Conservation (phyloP, 2,329 filamentous ascomycete species). For the Uncinocarpus reesii region DNA sequence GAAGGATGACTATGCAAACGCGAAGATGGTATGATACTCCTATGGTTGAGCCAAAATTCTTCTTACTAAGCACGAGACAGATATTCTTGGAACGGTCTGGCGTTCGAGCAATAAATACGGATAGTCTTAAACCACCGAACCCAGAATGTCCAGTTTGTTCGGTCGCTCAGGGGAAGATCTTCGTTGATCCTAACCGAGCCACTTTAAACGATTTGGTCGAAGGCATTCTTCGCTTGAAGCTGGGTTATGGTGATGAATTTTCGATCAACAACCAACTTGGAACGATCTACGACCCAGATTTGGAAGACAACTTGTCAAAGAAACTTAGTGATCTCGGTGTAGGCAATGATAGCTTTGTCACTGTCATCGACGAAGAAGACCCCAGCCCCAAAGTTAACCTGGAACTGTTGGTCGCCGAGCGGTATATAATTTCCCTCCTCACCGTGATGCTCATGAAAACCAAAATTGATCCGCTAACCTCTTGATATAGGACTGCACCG, state of each 20-base stretch:
- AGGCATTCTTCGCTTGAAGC: conserved; percentile 55
- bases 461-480: no score
- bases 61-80: conserved; percentile 28
- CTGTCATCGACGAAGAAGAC: conserved; percentile 72
- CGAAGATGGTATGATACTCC: conserved; percentile 57
- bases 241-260: conserved; percentile 74
- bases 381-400: conserved; percentile 62
- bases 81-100: conserved; percentile 65
- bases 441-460: no score
- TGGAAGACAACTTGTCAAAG: conserved; percentile 74
- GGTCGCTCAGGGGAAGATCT: conserved; percentile 56
- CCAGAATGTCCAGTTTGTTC: conserved; percentile 76
- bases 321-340: conserved; percentile 70
- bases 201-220: conserved; percentile 73
- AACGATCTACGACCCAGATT: conserved; percentile 79
- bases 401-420: conserved; percentile 46
- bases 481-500: conserved; percentile 20
- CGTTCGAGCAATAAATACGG: conserved; percentile 49
- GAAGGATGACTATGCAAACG: conserved; percentile 56
- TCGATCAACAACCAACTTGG: conserved; percentile 63
- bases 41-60: conserved; percentile 3
- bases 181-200: conserved; percentile 58
- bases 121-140: conserved; percentile 55
- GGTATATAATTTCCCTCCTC: conserved; percentile 24
- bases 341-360: conserved; percentile 63